Base-by-base conservation (phyloP, 345 rosid genomes). In the Leavenworthia alabamica region DNA sequence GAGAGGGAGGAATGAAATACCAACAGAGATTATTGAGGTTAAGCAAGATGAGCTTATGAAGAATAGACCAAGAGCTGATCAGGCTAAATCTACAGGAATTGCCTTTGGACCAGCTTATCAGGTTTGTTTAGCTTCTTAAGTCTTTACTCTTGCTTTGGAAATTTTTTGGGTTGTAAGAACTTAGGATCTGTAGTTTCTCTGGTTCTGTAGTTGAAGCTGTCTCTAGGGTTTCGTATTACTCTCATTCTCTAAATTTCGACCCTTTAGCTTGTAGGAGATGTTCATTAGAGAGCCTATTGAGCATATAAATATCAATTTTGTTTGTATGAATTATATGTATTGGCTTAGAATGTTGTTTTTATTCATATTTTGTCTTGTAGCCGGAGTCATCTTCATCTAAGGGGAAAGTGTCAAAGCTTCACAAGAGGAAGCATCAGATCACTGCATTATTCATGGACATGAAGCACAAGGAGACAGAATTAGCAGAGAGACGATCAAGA, bases 361-460 rank as follows among this genome's bases (percentile, higher is more conserved):
- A 39, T 43, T 41, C 5, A 7, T n/a, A 14, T 52, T 20, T 33
- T 56, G 28, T 70, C 6, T 32, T 61, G 74, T 62, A 93, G 97
- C 91, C 96, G 8, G 83, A 27, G 8, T 32, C 75, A 12, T 63
- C 73, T 70, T 83, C 99, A 20, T 39, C 88, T 0, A 86, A 89
- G 56, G 99, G 96, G 59, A 87, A 93, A 72, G 94, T 94, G 28
- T 23, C 86, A 0, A 93, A 93, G 64, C 88, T 93, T 64, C 99
- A 89, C 78, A 89, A 89, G 83, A 87, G 99, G 82, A 93, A 93
- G 82, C 99, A 89, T 83, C 99, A 89, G 66, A 93, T 93, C 20
- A 81, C 91, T 12, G 67, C 99, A 5, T 67, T 93, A 41, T 83
- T 52, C 73, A 75, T 32, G 40, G 99, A 93, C 66, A 85, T 89